Base-by-base conservation (phyloP, 176 grass and related monocot genomes). In the Tillandsia fasciculata region DNA sequence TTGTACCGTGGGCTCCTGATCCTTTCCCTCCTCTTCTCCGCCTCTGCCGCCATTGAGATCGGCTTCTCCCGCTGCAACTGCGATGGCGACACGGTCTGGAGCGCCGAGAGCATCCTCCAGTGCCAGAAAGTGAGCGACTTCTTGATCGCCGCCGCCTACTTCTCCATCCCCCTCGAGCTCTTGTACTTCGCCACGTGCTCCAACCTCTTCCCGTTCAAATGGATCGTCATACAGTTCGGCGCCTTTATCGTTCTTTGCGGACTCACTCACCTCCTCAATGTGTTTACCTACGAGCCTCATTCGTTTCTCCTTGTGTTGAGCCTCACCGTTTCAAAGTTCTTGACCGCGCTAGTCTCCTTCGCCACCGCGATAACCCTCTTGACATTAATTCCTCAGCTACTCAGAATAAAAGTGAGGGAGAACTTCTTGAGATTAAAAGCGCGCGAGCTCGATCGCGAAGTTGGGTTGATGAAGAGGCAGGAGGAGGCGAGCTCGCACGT, bases 121-220 rank as follows among this genome's bases (percentile, higher is more conserved):
- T 95, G 87, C 61, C 90, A 95, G 69, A 95, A 87, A 20, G 83
- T 84, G 12, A 78, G 90, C 72, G 90, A 95, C 67, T 87, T 90
- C 50, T 82, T 95, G 22, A 95, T 95, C n/a, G 81, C 90, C 12
- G 42, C 76, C 7, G 87, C 90, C 23, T 95, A 95, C 70, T 95
- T 95, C 87, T 95, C 90, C 63, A 95, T 95, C 73, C 87, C 90
- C 11, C 75, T 95, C 3, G 87, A 95, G 78, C 74, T 95, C 51
- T 78, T 95, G 64, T 95, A 84, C 87, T 95, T 90, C 15, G 81
- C 79, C 12, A 84, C 90, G 52, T 87, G 86, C 78, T 86, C 86
- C 49, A 79, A 82, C 65, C 83, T 87, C 72, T 84, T 95, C 64
- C 91, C 87, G 2, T 71, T 95, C 69, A 90, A 90, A 24, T 95